Base-by-base conservation (phyloP, 1,139 yeast species). In the Kodamaea suecica region DNA sequence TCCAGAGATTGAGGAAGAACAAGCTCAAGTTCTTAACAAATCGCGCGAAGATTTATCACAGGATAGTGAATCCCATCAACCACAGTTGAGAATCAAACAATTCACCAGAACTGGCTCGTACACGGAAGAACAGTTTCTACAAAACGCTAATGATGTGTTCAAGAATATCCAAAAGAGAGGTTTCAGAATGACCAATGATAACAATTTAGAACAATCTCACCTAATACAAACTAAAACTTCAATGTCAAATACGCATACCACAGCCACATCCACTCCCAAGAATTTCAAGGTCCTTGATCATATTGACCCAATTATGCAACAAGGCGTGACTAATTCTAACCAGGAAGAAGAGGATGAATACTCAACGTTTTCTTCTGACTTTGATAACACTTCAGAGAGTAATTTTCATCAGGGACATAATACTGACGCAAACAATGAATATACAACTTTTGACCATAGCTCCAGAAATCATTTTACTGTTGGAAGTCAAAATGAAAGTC, bases 191-290 rank as follows among this genome's bases (percentile, higher is more conserved):
- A 42, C 31, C 27, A 37, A 37, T 11, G 48, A 36, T 12, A 21
- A 21, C 25, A 23, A 10, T 23, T n/a, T 12, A 7, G 11, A 19
- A 6, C 9, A 6, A 6, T 19, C 34, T 1, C n/a, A 29, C 28
- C 7, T 31, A 29, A 6, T 12, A 17, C 15, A 34, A 23, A 16
- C 23, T 9, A 26, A 19, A 11, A 31, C 43, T 7, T 41, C 47
- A 1, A 33, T 40, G 13, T 45, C 50, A 3, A 41, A 40, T 25
- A 33, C 49, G 6, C 53, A 46, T 26, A 43, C 61, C 1, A 65
- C 69, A 1, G 63, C 66, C 7, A 66, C 71, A 2, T 66, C 71
- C 2, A 66, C 73, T 0, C 72, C 72, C 0, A 62, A 61, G 34
- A 50, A 49, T 15, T 48, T 43, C 23, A 61, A 55, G 37, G 38